These are phyloP conservation scores for Fusarium odoratissimum DNA, from an alignment of 2,329 filamentous ascomycete genomes.

Conservation along the genomic window DNA sequence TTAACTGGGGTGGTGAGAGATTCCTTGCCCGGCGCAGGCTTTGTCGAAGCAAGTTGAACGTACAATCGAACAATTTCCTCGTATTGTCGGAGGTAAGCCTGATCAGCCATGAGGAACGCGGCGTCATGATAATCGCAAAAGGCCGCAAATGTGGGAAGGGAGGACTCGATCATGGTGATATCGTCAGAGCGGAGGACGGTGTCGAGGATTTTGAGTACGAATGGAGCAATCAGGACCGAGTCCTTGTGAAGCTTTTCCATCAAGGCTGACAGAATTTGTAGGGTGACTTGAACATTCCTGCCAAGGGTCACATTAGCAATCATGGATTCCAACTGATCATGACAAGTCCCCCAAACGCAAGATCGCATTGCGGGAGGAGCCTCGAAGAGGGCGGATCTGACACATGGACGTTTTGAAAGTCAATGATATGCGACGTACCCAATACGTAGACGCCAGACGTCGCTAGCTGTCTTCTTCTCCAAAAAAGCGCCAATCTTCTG, in stretches of 20 bases:
- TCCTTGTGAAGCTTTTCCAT: constrained; percentile 95
- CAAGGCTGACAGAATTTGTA: constrained; percentile 90
- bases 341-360: not conserved
- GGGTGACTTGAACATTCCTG: constrained; percentile 93
- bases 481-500: constrained; percentile 96
- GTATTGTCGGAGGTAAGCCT: constrained; percentile 84
- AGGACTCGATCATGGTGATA: constrained; percentile 92
- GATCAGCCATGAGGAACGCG: constrained; percentile 85
- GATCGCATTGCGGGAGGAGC: not conserved
- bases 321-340: not conserved
- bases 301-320: constrained; percentile 9
- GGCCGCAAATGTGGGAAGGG: constrained; percentile 84
- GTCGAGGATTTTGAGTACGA: constrained; percentile 85
- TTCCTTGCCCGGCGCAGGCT: constrained; percentile 62
- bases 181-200: constrained; percentile 87
- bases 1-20: constrained; percentile 76
- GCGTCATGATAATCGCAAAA: constrained; percentile 92
- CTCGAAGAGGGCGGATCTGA: constrained; percentile 13
- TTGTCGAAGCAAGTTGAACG: constrained; percentile 80
- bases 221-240: constrained; percentile 86
- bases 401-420: constrained; percentile 23
- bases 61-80: constrained; percentile 84
- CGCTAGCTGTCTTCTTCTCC: constrained; percentile 91
- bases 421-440: constrained; percentile 67
- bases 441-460: constrained; percentile 89